Evolutionary conservation across 768 basidiomycete species (phyloP).

Genomic region (Lentinula detonsa): DNA sequence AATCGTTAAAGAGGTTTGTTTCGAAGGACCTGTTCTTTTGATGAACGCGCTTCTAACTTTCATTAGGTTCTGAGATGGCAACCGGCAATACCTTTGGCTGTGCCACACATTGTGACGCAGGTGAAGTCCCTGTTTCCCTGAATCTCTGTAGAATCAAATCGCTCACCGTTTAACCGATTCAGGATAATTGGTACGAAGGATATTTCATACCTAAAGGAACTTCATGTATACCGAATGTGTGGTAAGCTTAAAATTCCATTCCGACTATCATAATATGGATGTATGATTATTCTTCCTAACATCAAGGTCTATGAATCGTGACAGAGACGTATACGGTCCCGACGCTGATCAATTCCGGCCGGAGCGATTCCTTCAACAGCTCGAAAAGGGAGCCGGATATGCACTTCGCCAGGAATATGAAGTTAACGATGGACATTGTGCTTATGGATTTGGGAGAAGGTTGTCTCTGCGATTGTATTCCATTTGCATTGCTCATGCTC

Average conservation of each 20-base stretch:
- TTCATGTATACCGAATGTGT: neutral
- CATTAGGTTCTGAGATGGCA: slow-evolving; percentile 2
- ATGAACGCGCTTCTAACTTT: neutral
- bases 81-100: neutral
- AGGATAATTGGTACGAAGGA: slow-evolving; percentile 6
- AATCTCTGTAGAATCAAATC: neutral
- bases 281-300: neutral
- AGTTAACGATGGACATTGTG: neutral
- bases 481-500: neutral
- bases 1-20: slow-evolving; percentile 12
- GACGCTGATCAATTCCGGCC: slow-evolving; percentile 1
- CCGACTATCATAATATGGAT: neutral
- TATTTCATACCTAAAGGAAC: slow-evolving; percentile 5
- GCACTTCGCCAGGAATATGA: neutral
- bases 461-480: neutral
- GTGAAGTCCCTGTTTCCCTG: neutral
- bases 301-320: neutral
- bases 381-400: neutral
- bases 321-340: neutral
- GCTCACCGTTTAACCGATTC: neutral
- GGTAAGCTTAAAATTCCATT: neutral
- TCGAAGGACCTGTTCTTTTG: neutral
- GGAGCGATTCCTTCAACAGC: neutral
- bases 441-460: slow-evolving; percentile 5
- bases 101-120: neutral